These are phyloP conservation scores for Jimgerdemannia flammicorona DNA, from an alignment of 192 early-diverging fungal species.

Conservation along the genomic window DNA sequence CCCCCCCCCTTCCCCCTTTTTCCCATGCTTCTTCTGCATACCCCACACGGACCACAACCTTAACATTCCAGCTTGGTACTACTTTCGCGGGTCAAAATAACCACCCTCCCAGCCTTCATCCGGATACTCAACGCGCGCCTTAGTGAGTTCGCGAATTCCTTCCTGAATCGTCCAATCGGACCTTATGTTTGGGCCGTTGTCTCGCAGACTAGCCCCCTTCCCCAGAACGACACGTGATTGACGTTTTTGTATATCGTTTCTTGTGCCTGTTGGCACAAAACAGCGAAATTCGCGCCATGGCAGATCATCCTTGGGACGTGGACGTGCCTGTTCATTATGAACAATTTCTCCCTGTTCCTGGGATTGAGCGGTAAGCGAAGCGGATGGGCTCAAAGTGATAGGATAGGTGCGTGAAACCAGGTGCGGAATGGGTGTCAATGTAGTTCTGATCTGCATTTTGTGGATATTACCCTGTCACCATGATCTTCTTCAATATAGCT, in stretches of 20 bases:
- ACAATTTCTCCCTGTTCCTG: conserved; percentile 65
- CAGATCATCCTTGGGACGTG: conserved; percentile 67
- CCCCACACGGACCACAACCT: too few relatives aligned
- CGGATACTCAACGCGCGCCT: conserved; percentile 11
- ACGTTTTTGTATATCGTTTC: neutral
- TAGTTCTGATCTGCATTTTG: too few relatives aligned
- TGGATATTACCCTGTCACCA: too few relatives aligned
- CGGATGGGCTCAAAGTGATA: neutral
- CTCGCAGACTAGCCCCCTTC: neutral
- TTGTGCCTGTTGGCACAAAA: neutral
- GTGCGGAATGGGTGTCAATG: too few relatives aligned
- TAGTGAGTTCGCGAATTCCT: neutral
- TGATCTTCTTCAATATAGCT: conserved; percentile 29
- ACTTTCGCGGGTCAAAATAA: conserved; percentile 20
- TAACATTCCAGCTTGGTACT: conserved; percentile 1
- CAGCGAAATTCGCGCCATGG: conserved; percentile 60
- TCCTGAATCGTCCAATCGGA: neutral
- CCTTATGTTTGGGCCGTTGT: neutral
- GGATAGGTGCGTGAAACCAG: too few relatives aligned
- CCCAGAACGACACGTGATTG: neutral
- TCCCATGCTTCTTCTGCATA: too few relatives aligned
- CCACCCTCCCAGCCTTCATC: conserved; percentile 33
- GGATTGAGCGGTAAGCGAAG: conserved; percentile 60
- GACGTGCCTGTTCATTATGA: conserved; percentile 57
- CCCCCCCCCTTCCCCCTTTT: too few relatives aligned